Evolutionary conservation across 2,329 filamentous ascomycete species (phyloP).

Genomic region (Aspergillus neoniger): DNA sequence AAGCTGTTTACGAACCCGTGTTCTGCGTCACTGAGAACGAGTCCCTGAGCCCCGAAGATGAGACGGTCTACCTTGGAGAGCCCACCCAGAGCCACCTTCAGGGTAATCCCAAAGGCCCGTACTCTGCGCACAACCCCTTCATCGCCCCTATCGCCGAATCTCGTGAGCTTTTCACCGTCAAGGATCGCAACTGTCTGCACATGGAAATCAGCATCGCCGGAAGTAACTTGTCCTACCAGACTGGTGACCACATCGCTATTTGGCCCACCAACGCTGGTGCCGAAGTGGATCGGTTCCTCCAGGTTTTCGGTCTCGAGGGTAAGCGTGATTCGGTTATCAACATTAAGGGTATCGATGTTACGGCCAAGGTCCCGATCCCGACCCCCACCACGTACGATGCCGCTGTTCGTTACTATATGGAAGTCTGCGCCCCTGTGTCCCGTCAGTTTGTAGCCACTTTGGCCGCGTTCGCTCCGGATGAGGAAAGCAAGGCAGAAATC

Average conservation of each 20-base stretch:
- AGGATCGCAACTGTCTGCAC: conserved; percentile 92
- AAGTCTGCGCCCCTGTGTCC: conserved; percentile 91
- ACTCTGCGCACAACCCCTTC: conserved; percentile 95
- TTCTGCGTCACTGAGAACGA: conserved; percentile 80
- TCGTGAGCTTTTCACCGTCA: conserved; percentile 83
- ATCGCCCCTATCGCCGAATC: conserved; percentile 92
- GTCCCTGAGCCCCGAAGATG: conserved; percentile 70
- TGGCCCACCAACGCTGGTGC: conserved; percentile 95
- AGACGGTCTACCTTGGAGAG: conserved; percentile 90
- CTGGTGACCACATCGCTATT: conserved; percentile 93
- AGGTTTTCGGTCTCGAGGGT: conserved; percentile 70
- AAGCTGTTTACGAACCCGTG: conserved; percentile 91
- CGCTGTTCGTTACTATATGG: conserved; percentile 91
- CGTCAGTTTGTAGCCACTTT: conserved; percentile 90
- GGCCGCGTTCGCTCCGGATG: conserved; percentile 84
- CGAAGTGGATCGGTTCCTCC: conserved; percentile 87
- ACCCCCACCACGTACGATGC: conserved; percentile 96
- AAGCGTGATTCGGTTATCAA: conserved; percentile 82
- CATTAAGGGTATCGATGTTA: conserved; percentile 89
- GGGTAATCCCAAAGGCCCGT: conserved; percentile 79
- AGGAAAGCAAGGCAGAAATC: conserved; percentile 83
- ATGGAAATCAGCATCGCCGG: conserved; percentile 90
- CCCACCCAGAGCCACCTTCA: conserved; percentile 96
- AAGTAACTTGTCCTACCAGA: conserved; percentile 90
- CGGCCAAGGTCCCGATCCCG: conserved; percentile 96